Evolutionary conservation across 306 rosid genomes (phyloP).

Genomic region (Cucurbita maxima): DNA sequence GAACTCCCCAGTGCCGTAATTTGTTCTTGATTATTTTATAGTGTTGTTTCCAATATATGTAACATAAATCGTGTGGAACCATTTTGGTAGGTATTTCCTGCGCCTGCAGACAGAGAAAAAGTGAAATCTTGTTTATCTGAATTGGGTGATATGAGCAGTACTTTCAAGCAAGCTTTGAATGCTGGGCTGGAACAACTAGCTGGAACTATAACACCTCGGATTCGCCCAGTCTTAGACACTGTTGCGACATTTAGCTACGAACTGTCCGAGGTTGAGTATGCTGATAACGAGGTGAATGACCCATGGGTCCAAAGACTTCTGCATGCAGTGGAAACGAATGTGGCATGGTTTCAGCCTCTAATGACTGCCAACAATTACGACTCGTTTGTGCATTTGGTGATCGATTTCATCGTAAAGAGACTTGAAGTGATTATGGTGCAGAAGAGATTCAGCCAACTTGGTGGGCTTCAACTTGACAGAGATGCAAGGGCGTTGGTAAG

Average conservation of each 20-base stretch:
- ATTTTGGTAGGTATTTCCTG: slow-evolving; percentile 53
- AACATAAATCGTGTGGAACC: slow-evolving; percentile 3
- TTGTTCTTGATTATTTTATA: not conserved
- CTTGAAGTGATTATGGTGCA: slow-evolving; percentile 98
- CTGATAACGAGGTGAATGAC: slow-evolving; percentile 88
- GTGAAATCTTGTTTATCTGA: slow-evolving; percentile 91
- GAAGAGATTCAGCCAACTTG: slow-evolving; percentile 87
- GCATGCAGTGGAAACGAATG: slow-evolving; percentile 77
- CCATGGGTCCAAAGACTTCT: slow-evolving; percentile 98
- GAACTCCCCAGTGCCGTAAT: not conserved
- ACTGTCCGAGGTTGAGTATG: slow-evolving; percentile 81
- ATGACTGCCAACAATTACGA: slow-evolving; percentile 87
- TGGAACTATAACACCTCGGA: slow-evolving; percentile 57
- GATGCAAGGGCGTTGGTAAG: slow-evolving; percentile 87
- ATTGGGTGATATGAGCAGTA: slow-evolving; percentile 66
- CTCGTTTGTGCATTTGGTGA: slow-evolving; percentile 60
- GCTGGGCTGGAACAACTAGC: slow-evolving; percentile 79
- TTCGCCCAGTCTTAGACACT: slow-evolving; percentile 68
- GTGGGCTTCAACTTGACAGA: slow-evolving; percentile 94
- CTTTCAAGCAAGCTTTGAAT: slow-evolving; percentile 75
- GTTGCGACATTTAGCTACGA: slow-evolving; percentile 84
- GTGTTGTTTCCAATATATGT: not conserved
- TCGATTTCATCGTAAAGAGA: slow-evolving; percentile 80
- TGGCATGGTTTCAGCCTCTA: slow-evolving; percentile 76
- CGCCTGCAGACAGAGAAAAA: slow-evolving; percentile 68